Evolutionary conservation across 2,329 filamentous ascomycete genomes (phyloP), one percentile per base, ranked within the genome.

Genomic region (Exophiala xenobiotica): DNA sequence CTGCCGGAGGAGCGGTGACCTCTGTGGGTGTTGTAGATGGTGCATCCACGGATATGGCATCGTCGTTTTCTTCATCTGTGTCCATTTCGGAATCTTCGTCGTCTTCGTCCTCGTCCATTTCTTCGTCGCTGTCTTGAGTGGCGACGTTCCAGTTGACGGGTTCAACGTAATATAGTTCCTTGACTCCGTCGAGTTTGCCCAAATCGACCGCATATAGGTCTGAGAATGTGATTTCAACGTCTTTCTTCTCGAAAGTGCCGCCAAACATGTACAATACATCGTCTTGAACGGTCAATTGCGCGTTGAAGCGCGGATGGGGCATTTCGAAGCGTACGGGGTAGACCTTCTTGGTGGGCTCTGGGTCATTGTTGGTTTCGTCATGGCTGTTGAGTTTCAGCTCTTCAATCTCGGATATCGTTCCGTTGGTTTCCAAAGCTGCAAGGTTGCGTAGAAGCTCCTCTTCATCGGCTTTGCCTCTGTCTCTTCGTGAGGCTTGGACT

Each of bases 241-340:
- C 93, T 14, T 89, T 92, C 67, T 95, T 93, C 67, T 99, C 93
- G 63, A 87, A 96, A 0, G 92, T 99, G 14, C 93, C 93, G 23
- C 93, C 91, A 64, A 95, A 97, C 47, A 97, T 89, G 71, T 92
- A 99, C 1, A 97, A 78, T 6, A 88, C 83, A 67, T 99, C 93
- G 59, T 91, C 89, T 70, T 97, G 91, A 0, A 97, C 89, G 0
- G 92, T 83, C 31, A 97, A 74, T 60, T 93, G 88, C 1, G 90
- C 86, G 62, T 97, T 97, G 74, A 99, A 99, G 45, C 93, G 80
- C 14, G 84, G 80, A 63, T 96, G 91, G 3, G 93, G 93, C 66
- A 95, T 85, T 66, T 96, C 91, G 74, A 88, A 87, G 0, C 79
- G 78, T 2, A 91, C 75, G 0, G 80, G 80, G 55, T 85, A 79